phyloP scores from a whole-genome alignment of 345 rosid species.

The Populus tremula region DNA sequence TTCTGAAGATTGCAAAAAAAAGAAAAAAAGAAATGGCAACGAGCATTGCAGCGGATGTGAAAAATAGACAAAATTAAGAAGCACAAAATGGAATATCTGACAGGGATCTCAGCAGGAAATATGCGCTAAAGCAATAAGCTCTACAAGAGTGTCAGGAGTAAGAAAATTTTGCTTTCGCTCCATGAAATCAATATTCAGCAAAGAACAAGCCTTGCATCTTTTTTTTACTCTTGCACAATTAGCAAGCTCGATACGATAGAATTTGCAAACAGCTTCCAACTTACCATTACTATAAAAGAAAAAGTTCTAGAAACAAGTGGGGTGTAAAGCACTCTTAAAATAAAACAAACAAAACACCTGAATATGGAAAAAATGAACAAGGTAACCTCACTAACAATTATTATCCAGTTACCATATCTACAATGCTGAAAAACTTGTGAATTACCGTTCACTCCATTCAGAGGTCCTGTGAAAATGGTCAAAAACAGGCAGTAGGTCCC shows the following conservation, averaged over 20 bases:
- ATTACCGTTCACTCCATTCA: constrained; percentile 60
- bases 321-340: background rate
- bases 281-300: background rate
- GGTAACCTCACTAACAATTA: background rate
- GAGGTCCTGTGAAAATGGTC: constrained; percentile 62
- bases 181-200: background rate
- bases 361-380: background rate
- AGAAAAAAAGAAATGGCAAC: background rate
- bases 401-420: background rate
- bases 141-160: background rate
- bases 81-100: background rate
- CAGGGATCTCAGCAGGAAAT: background rate
- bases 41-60: background rate
- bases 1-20: background rate
- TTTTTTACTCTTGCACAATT: background rate
- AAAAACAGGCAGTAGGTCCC: constrained; percentile 77
- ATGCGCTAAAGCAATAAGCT: background rate
- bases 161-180: background rate
- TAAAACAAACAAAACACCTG: background rate
- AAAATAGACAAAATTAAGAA: background rate
- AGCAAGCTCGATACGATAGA: background rate
- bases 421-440: background rate
- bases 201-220: background rate
- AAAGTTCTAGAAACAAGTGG: background rate
- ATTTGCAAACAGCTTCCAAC: background rate